phyloP scores from a whole-genome alignment of 2,329 filamentous ascomycete genomes.

The Colletotrichum theobromicola region DNA sequence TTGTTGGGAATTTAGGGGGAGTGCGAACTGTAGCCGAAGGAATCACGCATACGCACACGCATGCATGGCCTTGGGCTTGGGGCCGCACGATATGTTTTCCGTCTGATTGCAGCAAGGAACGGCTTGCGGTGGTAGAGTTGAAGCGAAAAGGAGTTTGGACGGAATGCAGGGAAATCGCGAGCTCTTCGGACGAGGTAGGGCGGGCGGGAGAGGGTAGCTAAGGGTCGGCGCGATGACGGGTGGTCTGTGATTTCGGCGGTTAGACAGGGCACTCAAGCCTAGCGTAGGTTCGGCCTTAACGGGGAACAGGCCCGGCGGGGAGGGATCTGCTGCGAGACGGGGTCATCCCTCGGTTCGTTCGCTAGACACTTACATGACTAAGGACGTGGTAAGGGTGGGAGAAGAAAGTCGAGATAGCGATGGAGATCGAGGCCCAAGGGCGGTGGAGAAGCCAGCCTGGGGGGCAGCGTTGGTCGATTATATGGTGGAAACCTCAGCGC shows the following conservation, averaged over 20 bases:
- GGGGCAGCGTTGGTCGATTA: not conserved
- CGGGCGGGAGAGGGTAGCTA: not conserved
- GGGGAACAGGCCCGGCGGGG: slow-evolving; percentile 5
- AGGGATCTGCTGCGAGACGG: slow-evolving; percentile 5
- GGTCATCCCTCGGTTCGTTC: slow-evolving; percentile 4
- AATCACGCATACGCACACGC: not conserved
- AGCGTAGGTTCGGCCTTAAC: not conserved
- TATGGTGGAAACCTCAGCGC: not conserved
- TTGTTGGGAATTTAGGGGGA: not conserved
- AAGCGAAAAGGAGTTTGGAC: not conserved
- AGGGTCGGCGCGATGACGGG: slow-evolving; percentile 17
- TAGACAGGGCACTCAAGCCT: slow-evolving; percentile 14
- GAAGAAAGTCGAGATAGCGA: slow-evolving; percentile 4
- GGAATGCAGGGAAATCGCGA: slow-evolving; percentile 1
- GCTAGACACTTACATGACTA: slow-evolving; percentile 11
- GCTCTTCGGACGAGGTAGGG: not conserved
- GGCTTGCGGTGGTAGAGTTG: not conserved
- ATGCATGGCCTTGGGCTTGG: slow-evolving; percentile 7
- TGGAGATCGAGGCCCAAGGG: not conserved
- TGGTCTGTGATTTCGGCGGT: slow-evolving; percentile 15
- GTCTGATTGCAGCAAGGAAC: not conserved
- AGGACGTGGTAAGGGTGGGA: not conserved
- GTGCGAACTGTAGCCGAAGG: not conserved
- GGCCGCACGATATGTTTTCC: not conserved
- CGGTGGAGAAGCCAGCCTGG: not conserved